Evolutionary conservation across 768 basidiomycete species (phyloP).

Genomic region (Leccinum barrowsii): DNA sequence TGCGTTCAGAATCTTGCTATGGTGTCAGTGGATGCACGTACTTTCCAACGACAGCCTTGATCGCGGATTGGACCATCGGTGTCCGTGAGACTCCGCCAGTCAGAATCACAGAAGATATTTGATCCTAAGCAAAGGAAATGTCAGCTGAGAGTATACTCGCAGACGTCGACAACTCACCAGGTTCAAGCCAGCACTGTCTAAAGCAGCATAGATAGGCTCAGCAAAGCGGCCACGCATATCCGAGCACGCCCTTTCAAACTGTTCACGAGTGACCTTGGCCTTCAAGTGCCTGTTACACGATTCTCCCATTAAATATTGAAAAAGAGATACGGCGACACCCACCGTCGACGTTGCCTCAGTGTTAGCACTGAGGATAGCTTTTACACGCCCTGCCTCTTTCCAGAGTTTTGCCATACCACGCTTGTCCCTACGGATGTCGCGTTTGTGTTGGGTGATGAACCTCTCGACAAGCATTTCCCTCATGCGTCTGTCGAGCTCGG

Average conservation of each 20-base stretch:
- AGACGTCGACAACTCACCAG: constrained; percentile 43
- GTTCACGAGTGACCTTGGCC: constrained; percentile 66
- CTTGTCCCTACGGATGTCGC: constrained; percentile 67
- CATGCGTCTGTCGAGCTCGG: constrained; percentile 79
- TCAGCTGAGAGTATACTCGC: background rate
- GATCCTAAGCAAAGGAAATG: constrained; percentile 44
- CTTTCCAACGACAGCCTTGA: constrained; percentile 77
- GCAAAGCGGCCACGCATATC: constrained; percentile 63
- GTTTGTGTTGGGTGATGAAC: constrained; percentile 71
- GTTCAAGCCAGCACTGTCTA: constrained; percentile 61
- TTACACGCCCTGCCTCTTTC: constrained; percentile 91
- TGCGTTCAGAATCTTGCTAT: background rate
- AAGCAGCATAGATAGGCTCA: constrained; percentile 71
- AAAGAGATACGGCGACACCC: constrained; percentile 22
- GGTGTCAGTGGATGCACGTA: constrained; percentile 34
- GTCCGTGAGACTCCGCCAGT: constrained; percentile 86
- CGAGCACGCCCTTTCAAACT: constrained; percentile 73
- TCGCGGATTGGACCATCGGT: constrained; percentile 86
- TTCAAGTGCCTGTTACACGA: constrained; percentile 64
- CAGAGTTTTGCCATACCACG: constrained; percentile 89
- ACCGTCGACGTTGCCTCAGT: constrained; percentile 71
- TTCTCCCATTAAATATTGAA: background rate
- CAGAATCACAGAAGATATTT: constrained; percentile 88
- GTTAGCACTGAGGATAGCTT: constrained; percentile 92
- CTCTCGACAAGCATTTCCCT: constrained; percentile 73